Percentiles rank a stretch among this genome's conserved stretches.
phyloP scores from a whole-genome alignment of 2,329 filamentous ascomycete species.

The Cladophialophora immunda region DNA sequence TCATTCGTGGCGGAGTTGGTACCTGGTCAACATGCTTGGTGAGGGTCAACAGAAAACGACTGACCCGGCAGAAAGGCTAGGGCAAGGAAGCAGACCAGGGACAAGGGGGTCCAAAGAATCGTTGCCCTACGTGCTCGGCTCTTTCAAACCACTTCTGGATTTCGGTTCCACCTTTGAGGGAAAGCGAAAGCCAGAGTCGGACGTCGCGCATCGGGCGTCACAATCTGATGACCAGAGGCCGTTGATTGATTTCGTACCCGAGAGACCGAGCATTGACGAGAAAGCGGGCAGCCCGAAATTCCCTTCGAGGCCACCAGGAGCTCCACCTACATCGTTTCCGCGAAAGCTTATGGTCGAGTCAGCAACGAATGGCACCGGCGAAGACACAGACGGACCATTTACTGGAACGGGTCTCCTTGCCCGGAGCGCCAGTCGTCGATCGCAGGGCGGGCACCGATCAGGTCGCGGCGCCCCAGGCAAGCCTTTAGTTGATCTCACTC shows the following conservation, averaged over 20 bases:
- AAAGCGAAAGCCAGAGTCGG: neutral
- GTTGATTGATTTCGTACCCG: slow-evolving; percentile 27
- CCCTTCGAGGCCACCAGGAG: neutral
- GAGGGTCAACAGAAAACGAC: slow-evolving; percentile 54
- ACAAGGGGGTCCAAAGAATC: slow-evolving; percentile 54
- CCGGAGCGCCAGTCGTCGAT: slow-evolving; percentile 33
- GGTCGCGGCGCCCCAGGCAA: slow-evolving; percentile 37
- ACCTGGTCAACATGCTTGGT: slow-evolving; percentile 77
- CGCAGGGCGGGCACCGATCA: slow-evolving; percentile 29
- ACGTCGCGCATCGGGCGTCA: slow-evolving; percentile 17
- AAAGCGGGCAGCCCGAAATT: slow-evolving; percentile 14
- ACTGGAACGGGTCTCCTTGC: slow-evolving; percentile 39
- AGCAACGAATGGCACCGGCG: neutral
- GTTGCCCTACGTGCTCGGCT: slow-evolving; percentile 69
- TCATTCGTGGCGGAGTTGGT: slow-evolving; percentile 91
- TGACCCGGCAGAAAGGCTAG: slow-evolving; percentile 6
- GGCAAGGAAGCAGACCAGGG: slow-evolving; percentile 19
- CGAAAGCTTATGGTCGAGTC: slow-evolving; percentile 23
- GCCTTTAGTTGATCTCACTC: slow-evolving; percentile 55
- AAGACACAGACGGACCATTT: slow-evolving; percentile 31
- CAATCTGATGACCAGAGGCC: slow-evolving; percentile 27
- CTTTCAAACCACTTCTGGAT: slow-evolving; percentile 74
- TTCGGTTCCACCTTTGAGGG: slow-evolving; percentile 49
- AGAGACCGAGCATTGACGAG: slow-evolving; percentile 22
- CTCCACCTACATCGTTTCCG: slow-evolving; percentile 29